phyloP scores from a whole-genome alignment of 2,329 filamentous ascomycete genomes.

The Pseudogymnoascus sp. region DNA sequence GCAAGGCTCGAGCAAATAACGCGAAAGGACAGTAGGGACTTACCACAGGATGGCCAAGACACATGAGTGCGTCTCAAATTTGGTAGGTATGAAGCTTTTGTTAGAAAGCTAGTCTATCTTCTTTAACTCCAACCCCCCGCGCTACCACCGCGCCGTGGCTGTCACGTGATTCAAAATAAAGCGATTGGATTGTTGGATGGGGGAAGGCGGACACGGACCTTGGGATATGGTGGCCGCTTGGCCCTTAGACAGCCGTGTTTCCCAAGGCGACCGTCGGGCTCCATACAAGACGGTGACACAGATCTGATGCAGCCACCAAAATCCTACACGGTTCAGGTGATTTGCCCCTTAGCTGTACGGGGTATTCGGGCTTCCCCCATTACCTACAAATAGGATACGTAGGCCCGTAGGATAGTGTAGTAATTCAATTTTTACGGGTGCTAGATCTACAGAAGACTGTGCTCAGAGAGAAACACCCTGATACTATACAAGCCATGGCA shows the following conservation, averaged over 20 bases:
- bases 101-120: too few species aligned
- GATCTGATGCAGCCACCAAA: neutral
- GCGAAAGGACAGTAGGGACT: neutral
- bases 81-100: slow-evolving; percentile 1
- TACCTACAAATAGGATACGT: neutral
- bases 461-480: slow-evolving; percentile 22
- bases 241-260: neutral
- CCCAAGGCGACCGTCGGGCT: neutral
- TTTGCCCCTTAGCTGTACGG: neutral
- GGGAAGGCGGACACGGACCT: neutral
- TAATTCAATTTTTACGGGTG: slow-evolving; percentile 4
- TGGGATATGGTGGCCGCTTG: neutral
- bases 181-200: neutral
- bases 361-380: neutral
- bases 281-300: neutral
- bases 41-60: slow-evolving; percentile 2
- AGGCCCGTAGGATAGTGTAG: neutral
- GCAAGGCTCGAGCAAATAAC: neutral
- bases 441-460: slow-evolving; percentile 16
- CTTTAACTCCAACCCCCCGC: too few species aligned
- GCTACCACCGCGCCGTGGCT: too few species aligned
- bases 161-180: too few species aligned
- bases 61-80: slow-evolving; percentile 3
- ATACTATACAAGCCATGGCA: slow-evolving; percentile 21
- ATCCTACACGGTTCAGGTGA: neutral